These are phyloP conservation scores for Hanseniaspora vineae DNA, from an alignment of 805 yeast genomes.

Conservation along the genomic window DNA sequence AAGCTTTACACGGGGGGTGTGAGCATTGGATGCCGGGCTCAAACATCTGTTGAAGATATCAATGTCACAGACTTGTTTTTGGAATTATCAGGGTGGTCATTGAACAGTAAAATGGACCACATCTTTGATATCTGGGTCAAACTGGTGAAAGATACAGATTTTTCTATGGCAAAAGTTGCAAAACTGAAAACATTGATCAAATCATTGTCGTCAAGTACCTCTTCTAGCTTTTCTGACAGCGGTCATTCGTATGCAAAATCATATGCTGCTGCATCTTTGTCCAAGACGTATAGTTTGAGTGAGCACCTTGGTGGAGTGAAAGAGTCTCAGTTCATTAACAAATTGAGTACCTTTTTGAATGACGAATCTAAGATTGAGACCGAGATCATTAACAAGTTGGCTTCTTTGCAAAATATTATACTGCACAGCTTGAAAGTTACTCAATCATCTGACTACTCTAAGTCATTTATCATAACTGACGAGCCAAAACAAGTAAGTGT, in stretches of 20 bases:
- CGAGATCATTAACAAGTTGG: conserved; percentile 54
- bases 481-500: conserved; percentile 21
- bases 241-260: conserved; percentile 79
- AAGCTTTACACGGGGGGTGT: conserved; percentile 79
- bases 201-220: conserved; percentile 60
- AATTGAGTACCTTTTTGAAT: conserved; percentile 34
- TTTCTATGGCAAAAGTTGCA: conserved; percentile 37
- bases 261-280: conserved; percentile 50
- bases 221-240: conserved; percentile 67
- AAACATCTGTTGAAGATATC: conserved; percentile 40
- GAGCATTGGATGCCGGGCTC: conserved; percentile 44
- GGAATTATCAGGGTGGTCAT: conserved; percentile 52
- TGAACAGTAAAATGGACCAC: conserved; percentile 47
- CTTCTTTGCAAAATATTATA: conserved; percentile 34
- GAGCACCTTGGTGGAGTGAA: conserved; percentile 64
- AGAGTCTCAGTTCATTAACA: conserved; percentile 59
- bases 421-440: conserved; percentile 12
- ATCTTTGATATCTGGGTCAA: conserved; percentile 58
- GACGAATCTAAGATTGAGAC: conserved; percentile 35
- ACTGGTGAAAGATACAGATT: conserved; percentile 56
- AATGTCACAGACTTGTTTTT: conserved; percentile 38
- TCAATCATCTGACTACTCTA: conserved; percentile 5
- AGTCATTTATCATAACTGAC: conserved; percentile 49
- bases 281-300: conserved; percentile 43
- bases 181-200: conserved; percentile 65